Percentiles rank a stretch among this genome's conserved stretches.
Conservation (phyloP, 2,329 filamentous ascomycete genomes). For the Phialophora tarda region DNA sequence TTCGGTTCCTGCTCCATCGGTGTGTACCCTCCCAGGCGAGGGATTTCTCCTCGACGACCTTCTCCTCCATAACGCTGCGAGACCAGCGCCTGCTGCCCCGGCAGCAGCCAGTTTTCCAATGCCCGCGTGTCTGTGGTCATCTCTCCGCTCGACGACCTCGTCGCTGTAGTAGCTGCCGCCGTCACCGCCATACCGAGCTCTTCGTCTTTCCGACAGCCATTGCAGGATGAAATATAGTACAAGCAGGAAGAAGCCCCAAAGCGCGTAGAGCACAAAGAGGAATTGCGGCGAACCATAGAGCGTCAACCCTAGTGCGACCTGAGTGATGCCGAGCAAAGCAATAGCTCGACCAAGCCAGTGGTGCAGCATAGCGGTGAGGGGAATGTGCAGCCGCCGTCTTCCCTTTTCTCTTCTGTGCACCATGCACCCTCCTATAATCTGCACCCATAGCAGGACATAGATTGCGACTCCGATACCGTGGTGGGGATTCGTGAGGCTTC, state of each 20-base stretch:
- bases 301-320: constrained; percentile 86
- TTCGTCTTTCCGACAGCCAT: constrained; percentile 67
- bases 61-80: constrained; percentile 57
- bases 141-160: constrained; percentile 56
- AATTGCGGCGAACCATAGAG: constrained; percentile 88
- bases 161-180: constrained; percentile 64
- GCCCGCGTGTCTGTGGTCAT: constrained; percentile 48
- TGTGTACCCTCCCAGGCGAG: constrained; percentile 47
- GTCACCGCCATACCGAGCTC: constrained; percentile 61
- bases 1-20: constrained; percentile 49
- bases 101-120: constrained; percentile 59
- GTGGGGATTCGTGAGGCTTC: constrained; percentile 69
- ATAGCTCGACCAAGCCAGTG: constrained; percentile 83
- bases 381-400: constrained; percentile 60
- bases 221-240: constrained; percentile 79
- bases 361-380: constrained; percentile 72
- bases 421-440: constrained; percentile 64
- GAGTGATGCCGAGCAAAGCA: constrained; percentile 79
- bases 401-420: constrained; percentile 61
- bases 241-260: constrained; percentile 76
- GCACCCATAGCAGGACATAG: constrained; percentile 65
- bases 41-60: constrained; percentile 37
- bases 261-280: constrained; percentile 82
- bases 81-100: constrained; percentile 62
- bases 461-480: constrained; percentile 70